Conservation (phyloP, 2,329 filamentous ascomycete genomes). For the Clonostachys rhizophaga region DNA sequence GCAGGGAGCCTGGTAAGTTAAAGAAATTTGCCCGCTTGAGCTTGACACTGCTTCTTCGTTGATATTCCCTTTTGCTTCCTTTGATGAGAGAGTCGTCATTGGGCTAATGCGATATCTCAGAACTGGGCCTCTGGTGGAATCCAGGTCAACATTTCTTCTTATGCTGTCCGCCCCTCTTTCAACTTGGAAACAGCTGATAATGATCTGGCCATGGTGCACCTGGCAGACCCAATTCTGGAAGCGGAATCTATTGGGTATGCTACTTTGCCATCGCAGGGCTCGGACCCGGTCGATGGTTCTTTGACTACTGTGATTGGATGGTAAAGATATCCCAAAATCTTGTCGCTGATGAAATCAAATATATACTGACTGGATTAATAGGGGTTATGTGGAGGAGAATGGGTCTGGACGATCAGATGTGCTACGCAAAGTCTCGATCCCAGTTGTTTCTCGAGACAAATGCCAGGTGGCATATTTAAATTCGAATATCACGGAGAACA, state of each 20-base stretch:
- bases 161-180: slow-evolving; percentile 15
- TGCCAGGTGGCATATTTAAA: slow-evolving; percentile 14
- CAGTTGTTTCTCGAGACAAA: slow-evolving; percentile 15
- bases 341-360: too few relatives aligned
- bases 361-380: background rate
- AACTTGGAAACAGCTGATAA: slow-evolving; percentile 7
- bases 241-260: slow-evolving; percentile 1
- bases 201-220: slow-evolving; percentile 20
- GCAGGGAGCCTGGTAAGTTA: slow-evolving; percentile 14
- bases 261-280: slow-evolving; percentile 1
- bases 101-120: background rate
- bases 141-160: slow-evolving; percentile 11
- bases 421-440: slow-evolving; percentile 20
- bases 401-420: slow-evolving; percentile 6
- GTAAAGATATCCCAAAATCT: background rate
- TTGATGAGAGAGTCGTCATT: too few relatives aligned
- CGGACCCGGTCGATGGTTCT: background rate
- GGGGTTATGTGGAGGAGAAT: slow-evolving; percentile 3
- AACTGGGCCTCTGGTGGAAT: slow-evolving; percentile 12
- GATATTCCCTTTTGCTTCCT: too few relatives aligned
- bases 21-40: too few relatives aligned
- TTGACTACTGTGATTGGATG: slow-evolving; percentile 1
- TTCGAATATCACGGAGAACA: slow-evolving; percentile 16
- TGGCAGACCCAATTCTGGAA: slow-evolving; percentile 12
- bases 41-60: too few relatives aligned